Base-by-base conservation (phyloP, 2,329 filamentous ascomycete genomes). In the Mollisiaceae sp. region DNA sequence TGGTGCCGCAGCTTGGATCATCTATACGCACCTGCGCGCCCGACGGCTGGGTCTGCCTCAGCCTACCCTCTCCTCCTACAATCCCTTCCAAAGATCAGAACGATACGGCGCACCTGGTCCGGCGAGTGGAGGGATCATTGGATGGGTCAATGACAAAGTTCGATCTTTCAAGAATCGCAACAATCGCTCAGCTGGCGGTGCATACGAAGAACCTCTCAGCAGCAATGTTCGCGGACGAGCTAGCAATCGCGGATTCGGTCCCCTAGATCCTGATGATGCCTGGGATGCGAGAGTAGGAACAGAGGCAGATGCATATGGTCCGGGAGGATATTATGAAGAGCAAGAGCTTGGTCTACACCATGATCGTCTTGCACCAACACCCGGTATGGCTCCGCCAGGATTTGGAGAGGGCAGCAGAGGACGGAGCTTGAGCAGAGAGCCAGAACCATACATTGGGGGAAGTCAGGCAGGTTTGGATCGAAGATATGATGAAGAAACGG, bases 251-350 rank as follows among this genome's bases (percentile, higher is more conserved):
- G 87, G 87, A 24, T 89, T 91, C 76, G 87, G 89, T 1, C 82
- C 88, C 4, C 83, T 93, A 55, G 92, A 95, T 74, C 91, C 91
- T 1, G 92, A 96, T 75, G 91, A 94, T 74, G 91, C 92, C 1
- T 97, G 93, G 93, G 92, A 95, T 79, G 80, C 91, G 69, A 83
- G 91, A 66, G 91, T 96, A 4, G 91, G 91, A 65, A 83, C 88
- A 71, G 91, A 94, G 77, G 86, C 89, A 20, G 88, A 90, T 74
- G 80, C 78, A 14, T 88, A 89, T 75, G 86, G 85, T 1, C 79
- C 81, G 1, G 81, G 82, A 24, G 84, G 84, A 58, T 92, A 92
- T 58, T 92, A 92, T 77, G 92, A 94, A 76, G 91, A 92, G 79
- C 87, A 91, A 74, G 91, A 93, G 77, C 80, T 93, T 5, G 89